phyloP scores from a whole-genome alignment of 2,329 filamentous ascomycete species.

The Aspergillus bombycis region DNA sequence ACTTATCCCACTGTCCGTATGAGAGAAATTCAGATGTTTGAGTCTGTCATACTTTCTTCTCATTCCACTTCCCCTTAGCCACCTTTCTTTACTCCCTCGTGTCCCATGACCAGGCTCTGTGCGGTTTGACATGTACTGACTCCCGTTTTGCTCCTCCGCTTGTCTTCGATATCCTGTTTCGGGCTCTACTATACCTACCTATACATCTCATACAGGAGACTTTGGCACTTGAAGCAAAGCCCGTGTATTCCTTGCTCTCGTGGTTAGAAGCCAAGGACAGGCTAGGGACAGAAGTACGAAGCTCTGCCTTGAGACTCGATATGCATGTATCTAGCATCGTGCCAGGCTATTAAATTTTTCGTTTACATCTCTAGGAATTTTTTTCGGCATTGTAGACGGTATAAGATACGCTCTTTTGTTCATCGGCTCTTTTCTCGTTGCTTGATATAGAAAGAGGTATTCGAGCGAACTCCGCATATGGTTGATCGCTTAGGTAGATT shows the following conservation, averaged over 20 bases:
- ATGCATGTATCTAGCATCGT: slow-evolving; percentile 18
- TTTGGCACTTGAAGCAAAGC: background rate
- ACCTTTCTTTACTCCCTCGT: background rate
- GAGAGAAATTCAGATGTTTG: slow-evolving; percentile 8
- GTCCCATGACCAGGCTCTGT: background rate
- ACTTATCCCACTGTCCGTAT: background rate
- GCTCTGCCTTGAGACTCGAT: slow-evolving; percentile 10
- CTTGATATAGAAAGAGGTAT: background rate
- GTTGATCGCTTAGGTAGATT: too few species aligned
- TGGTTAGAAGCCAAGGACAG: background rate
- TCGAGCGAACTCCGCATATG: too few species aligned
- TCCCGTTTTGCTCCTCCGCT: background rate
- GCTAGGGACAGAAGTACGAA: slow-evolving; percentile 1
- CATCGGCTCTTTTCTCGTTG: background rate
- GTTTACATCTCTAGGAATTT: background rate
- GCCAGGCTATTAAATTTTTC: slow-evolving; percentile 8
- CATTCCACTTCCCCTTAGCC: background rate
- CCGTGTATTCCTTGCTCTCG: slow-evolving; percentile 3
- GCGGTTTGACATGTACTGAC: slow-evolving; percentile 5
- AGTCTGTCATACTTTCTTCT: background rate
- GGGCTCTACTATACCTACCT: slow-evolving; percentile 2
- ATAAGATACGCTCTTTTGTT: background rate
- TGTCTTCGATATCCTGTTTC: background rate
- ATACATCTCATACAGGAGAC: background rate
- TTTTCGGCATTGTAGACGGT: background rate